Conservation (phyloP, 345 rosid species). For the thale cress (Arabidopsis thaliana) region DNA sequence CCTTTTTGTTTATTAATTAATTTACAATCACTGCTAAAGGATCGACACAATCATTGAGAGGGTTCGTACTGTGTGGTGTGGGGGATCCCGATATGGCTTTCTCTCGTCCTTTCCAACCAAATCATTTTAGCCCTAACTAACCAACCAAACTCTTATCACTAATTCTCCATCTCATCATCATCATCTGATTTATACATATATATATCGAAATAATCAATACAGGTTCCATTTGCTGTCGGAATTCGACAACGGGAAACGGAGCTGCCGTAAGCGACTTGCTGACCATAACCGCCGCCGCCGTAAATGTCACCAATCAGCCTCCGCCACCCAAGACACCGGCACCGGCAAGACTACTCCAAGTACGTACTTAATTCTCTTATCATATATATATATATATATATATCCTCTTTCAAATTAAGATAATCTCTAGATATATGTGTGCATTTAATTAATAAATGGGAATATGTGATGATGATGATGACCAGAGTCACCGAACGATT, state of each 20-base stretch:
- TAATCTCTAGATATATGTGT: not conserved
- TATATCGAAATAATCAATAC: not conserved
- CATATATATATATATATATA: too few species aligned
- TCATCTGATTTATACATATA: too few species aligned
- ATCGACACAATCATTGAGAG: too few species aligned
- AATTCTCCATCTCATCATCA: too few species aligned
- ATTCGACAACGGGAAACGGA: conserved; percentile 97
- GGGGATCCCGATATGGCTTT: too few species aligned
- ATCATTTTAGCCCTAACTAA: too few species aligned
- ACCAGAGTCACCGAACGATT: conserved; percentile 66
- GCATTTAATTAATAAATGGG: not conserved
- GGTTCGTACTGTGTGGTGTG: too few species aligned
- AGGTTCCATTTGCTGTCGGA: conserved; percentile 92
- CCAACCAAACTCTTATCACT: too few species aligned
- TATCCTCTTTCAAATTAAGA: not conserved
- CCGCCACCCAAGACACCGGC: conserved; percentile 46
- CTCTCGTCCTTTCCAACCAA: too few species aligned
- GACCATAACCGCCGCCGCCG: conserved; percentile 97
- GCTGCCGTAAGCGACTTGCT: conserved; percentile 92
- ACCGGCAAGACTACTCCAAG: conserved; percentile 57
- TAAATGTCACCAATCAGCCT: conserved; percentile 62
- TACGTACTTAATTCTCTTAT: conserved; percentile 51
- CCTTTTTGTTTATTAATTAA: too few species aligned
- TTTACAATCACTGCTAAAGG: too few species aligned
- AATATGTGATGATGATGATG: not conserved